phyloP scores from a whole-genome alignment of 495 filamentous ascomycete genomes.

The Cryomyces minteri region DNA sequence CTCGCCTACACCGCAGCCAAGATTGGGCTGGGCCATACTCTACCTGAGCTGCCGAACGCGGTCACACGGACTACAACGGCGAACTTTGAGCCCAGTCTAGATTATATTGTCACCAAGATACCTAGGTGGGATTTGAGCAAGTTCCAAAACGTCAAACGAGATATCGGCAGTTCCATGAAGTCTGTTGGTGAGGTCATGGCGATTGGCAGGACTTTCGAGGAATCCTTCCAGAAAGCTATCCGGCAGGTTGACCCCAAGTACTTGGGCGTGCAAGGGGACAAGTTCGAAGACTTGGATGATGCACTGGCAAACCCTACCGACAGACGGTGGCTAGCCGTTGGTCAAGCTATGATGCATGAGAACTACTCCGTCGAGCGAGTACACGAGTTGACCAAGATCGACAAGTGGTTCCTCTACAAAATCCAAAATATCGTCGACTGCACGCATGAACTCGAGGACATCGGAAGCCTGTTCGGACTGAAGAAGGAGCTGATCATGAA shows the following conservation, averaged over 20 bases:
- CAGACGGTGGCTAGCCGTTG: slow-evolving; percentile 89
- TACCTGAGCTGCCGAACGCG: slow-evolving; percentile 89
- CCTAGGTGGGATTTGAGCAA: slow-evolving; percentile 94
- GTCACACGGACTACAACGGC: slow-evolving; percentile 97
- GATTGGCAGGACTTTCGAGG: slow-evolving; percentile 93
- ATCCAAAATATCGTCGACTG: slow-evolving; percentile 89
- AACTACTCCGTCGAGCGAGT: slow-evolving; percentile 79
- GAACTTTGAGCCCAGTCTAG: slow-evolving; percentile 93
- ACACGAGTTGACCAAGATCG: slow-evolving; percentile 89
- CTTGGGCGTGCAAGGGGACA: slow-evolving; percentile 83
- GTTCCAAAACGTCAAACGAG: slow-evolving; percentile 95
- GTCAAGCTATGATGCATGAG: slow-evolving; percentile 95
- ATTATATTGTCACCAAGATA: slow-evolving; percentile 97
- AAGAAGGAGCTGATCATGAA: slow-evolving; percentile 73
- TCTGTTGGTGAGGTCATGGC: slow-evolving; percentile 99
- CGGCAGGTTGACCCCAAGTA: slow-evolving; percentile 87
- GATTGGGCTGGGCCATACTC: slow-evolving; percentile 84
- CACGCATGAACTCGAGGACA: slow-evolving; percentile 66
- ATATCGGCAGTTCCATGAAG: slow-evolving; percentile 95
- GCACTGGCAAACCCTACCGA: slow-evolving; percentile 83
- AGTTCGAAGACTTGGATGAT: slow-evolving; percentile 85
- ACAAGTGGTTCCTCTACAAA: slow-evolving; percentile 96
- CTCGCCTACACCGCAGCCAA: slow-evolving; percentile 90
- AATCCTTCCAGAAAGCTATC: slow-evolving; percentile 98
- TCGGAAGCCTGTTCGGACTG: slow-evolving; percentile 71